phyloP scores from a whole-genome alignment of 805 yeast species.

The Teunomyces stri region DNA sequence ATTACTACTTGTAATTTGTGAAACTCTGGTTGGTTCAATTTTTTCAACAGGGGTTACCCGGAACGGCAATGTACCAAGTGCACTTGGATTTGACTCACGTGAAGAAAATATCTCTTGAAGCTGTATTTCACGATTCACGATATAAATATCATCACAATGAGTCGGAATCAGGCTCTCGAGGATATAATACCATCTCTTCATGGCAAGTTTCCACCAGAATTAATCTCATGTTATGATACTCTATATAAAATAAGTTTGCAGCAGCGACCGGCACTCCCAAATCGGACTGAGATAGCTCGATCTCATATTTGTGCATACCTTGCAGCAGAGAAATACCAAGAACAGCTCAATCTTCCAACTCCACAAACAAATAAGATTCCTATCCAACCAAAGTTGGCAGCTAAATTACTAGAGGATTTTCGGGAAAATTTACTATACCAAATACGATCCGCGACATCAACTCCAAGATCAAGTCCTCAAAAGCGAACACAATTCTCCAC shows the following conservation, averaged over 20 bases:
- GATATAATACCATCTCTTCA: conserved; percentile 52
- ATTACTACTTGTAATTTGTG: conserved; percentile 9
- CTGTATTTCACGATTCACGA: no score
- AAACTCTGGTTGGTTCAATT: conserved; percentile 26
- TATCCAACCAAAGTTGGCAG: conserved; percentile 45
- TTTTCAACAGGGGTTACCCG: conserved; percentile 15
- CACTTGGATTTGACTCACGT: not conserved
- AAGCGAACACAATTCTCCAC: conserved; percentile 7
- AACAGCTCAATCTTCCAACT: conserved; percentile 43
- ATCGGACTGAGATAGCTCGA: conserved; percentile 61
- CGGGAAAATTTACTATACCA: conserved; percentile 36
- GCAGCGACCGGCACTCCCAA: conserved; percentile 46
- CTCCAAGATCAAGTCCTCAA: conserved; percentile 18
- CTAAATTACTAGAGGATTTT: conserved; percentile 45
- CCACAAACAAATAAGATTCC: conserved; percentile 58
- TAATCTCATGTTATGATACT: conserved; percentile 41
- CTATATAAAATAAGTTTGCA: conserved; percentile 53
- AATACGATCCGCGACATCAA: conserved; percentile 12
- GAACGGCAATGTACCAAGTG: conserved; percentile 2
- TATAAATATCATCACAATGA: not conserved
- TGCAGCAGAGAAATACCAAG: conserved; percentile 50
- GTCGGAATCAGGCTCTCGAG: conserved; percentile 28
- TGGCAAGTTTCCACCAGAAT: conserved; percentile 42
- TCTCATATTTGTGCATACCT: conserved; percentile 65
- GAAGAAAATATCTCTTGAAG: no score